Base-by-base conservation (phyloP, 352 stramenopile genomes). In the Phytophthora gonapodyides region DNA sequence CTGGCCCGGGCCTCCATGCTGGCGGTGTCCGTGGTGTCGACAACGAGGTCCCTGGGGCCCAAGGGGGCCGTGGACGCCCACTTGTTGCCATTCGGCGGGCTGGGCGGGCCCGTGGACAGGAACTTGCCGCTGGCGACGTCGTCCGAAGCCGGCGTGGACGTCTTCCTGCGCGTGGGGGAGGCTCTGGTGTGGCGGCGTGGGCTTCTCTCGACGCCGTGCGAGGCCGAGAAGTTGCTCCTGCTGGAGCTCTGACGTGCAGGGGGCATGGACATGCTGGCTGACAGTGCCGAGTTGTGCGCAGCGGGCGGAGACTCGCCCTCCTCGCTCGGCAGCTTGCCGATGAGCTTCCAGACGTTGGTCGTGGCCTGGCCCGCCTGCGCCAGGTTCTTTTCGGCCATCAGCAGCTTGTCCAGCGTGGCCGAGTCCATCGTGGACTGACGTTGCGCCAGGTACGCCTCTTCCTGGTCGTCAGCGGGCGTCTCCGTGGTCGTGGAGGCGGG, bases 371-470 rank as follows among this genome's bases (percentile, higher is more conserved):
- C 84, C 19, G 86, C 86, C 48, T 95, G 78, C 46, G 87, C 81
- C 13, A 95, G 62, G 61, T 93, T 75, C 71, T 93, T 87, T 63
- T 95, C 82, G 50, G 84, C 82, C 71, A 78, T 86, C 7, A 93
- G 56, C 33, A 95, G 73, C 69, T 91, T 91, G 61, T 91, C 84
- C 41, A 92, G 74, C 52, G 86, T 95, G 33, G 72, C 78, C 36
- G 77, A 90, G 75, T 95, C 84, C 81, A 93, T 93, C 11, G 79
- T 87, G 34, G 80, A 85, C 65, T 91, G 80, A 0, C 79, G 82
- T 64, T 88, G 77, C 15, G 76, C 66, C 43, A 86, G 60, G 49
- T 89, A 89, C 19, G 71, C 73, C 12, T 88, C 73, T 10, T 91
- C 77, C 57, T 75, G 50, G 16, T 68, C 43, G 68, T 75, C 68